Evolutionary conservation across 306 rosid species (phyloP).

Genomic region (Quercus berberidifolia): DNA sequence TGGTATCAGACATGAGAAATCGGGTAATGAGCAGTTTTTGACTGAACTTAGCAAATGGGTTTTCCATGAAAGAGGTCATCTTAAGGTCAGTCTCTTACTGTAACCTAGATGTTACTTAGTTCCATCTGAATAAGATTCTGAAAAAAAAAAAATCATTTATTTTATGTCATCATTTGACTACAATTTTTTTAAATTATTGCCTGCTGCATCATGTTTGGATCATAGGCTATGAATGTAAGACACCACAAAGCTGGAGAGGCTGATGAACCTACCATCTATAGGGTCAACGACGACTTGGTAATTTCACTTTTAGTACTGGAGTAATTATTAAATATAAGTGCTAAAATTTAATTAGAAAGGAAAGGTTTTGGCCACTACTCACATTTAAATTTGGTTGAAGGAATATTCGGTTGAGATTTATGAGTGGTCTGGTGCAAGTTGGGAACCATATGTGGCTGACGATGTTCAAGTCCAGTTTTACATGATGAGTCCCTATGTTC

Average conservation of each 20-base stretch:
- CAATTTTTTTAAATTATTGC: constrained; percentile 1
- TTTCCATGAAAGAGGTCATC: constrained; percentile 97
- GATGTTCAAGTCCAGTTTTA: constrained; percentile 98
- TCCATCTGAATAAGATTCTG: neutral
- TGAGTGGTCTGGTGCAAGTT: constrained; percentile 90
- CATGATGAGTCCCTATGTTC: constrained; percentile 99
- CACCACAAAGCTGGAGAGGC: constrained; percentile 86
- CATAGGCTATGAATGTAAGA: constrained; percentile 71
- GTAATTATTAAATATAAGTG: neutral
- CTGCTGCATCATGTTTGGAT: constrained; percentile 15
- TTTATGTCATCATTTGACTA: constrained; percentile 7
- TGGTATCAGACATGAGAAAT: constrained; percentile 65
- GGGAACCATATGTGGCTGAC: constrained; percentile 87
- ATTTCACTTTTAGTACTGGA: constrained; percentile 24
- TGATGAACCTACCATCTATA: constrained; percentile 76
- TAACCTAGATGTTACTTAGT: neutral
- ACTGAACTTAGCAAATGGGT: constrained; percentile 93
- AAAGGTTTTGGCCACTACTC: constrained; percentile 22
- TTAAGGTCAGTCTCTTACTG: constrained; percentile 56
- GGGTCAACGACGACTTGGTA: constrained; percentile 94
- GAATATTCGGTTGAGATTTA: constrained; percentile 82
- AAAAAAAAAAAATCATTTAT: constrained; percentile 7
- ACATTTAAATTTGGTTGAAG: constrained; percentile 40
- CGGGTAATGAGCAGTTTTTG: constrained; percentile 88
- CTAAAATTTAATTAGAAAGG: neutral